A percentile compares a stretch with the other conserved stretches of the same genome.
These are phyloP conservation scores for Glebionis coronaria DNA, from an alignment of 129 eudicot species.

Conservation along the genomic window DNA sequence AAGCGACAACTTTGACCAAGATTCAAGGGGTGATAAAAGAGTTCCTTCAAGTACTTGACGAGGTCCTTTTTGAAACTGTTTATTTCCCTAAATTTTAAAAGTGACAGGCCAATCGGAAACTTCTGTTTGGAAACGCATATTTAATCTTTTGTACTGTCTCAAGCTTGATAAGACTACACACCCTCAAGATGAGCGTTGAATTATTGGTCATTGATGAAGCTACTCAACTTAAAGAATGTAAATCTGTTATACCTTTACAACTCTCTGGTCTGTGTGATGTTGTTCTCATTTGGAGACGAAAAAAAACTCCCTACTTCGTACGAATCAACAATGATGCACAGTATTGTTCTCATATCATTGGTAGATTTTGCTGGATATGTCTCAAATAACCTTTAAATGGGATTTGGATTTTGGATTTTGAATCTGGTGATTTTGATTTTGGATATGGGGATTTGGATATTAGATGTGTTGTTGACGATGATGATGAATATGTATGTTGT, in stretches of 20 bases:
- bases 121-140: constrained; percentile 57
- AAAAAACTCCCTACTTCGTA: constrained; percentile 75
- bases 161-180: constrained; percentile 44
- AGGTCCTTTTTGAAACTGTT: constrained; percentile 23
- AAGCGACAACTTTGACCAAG: background rate
- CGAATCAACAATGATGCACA: too few species aligned
- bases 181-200: constrained; percentile 29
- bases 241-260: constrained; percentile 64
- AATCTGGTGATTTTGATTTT: too few species aligned
- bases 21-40: constrained; percentile 12
- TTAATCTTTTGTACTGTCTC: constrained; percentile 72
- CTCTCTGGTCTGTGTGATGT: constrained; percentile 59
- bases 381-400: too few species aligned
- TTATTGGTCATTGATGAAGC: constrained; percentile 77
- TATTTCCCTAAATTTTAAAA: constrained; percentile 29
- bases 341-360: too few species aligned
- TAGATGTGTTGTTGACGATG: too few species aligned
- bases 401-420: too few species aligned
- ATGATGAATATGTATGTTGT: too few species aligned
- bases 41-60: constrained; percentile 32
- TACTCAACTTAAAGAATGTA: constrained; percentile 76
- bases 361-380: too few species aligned
- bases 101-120: constrained; percentile 18
- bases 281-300: constrained; percentile 73
- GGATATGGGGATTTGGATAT: too few species aligned